phyloP scores from a whole-genome alignment of 1,139 yeast genomes.

The Lodderomyces jiufengensis region DNA sequence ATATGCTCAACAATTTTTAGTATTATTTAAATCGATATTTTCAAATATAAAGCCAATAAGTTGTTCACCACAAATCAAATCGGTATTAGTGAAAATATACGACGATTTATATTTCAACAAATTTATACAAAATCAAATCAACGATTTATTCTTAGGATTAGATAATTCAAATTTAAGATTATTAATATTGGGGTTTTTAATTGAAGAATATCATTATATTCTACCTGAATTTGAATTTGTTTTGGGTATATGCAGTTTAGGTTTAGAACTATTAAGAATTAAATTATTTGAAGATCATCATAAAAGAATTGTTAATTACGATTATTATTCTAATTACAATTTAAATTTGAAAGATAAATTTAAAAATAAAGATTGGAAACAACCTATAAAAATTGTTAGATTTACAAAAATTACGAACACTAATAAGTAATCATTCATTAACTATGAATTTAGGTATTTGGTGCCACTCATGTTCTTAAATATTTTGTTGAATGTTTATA shows the following conservation, averaged over 20 bases:
- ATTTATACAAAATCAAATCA: conserved; percentile 2
- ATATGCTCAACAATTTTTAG: conserved; percentile 7
- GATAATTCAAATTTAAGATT: conserved; percentile 2
- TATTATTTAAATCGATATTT: conserved; percentile 4
- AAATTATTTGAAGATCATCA: background rate
- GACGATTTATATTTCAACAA: conserved; percentile 7
- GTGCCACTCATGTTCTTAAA: no score
- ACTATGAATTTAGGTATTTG: no score
- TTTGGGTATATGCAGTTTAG: conserved; percentile 7
- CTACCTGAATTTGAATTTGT: conserved; percentile 6
- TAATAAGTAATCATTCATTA: no score
- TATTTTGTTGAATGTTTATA: no score
- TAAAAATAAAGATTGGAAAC: background rate
- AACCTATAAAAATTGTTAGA: no score
- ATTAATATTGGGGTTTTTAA: conserved; percentile 3
- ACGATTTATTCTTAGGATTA: conserved; percentile 4
- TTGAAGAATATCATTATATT: conserved; percentile 5
- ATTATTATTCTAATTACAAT: no score
- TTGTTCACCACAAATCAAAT: no score
- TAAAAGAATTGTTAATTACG: background rate
- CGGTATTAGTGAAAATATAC: conserved; percentile 2
- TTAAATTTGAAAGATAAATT: background rate
- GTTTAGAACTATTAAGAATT: conserved; percentile 6
- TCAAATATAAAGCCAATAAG: conserved; percentile 1
- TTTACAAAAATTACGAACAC: no score